These are phyloP conservation scores for Tylopilus intermedius DNA, from an alignment of 768 basidiomycete species.

Conservation along the genomic window DNA sequence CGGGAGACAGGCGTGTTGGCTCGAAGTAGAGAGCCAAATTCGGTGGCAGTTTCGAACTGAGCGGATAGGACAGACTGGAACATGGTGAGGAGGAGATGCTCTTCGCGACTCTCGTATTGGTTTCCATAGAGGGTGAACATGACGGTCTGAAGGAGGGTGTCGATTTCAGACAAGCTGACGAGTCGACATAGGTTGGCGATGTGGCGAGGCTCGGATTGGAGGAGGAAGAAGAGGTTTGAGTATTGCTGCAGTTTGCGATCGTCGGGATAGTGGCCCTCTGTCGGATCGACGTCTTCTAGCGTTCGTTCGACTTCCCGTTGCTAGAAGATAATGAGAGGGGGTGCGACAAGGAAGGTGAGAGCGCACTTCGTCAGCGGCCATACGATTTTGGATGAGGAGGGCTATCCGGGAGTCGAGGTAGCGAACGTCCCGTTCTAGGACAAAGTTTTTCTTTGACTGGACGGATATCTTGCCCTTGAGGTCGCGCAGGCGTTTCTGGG, in stretches of 20 bases:
- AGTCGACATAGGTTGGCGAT: constrained; percentile 94
- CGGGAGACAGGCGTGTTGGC: constrained; percentile 99
- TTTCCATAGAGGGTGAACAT: constrained; percentile 99
- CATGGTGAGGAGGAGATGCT: constrained; percentile 97
- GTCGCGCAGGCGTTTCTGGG: constrained; percentile 94
- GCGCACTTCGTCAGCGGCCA: constrained; percentile 90
- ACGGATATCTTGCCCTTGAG: constrained; percentile 96
- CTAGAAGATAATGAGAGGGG: constrained; percentile 36
- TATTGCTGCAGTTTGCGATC: constrained; percentile 94
- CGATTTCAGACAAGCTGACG: constrained; percentile 94
- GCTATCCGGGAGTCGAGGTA: constrained; percentile 98
- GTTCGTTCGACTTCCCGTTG: constrained; percentile 95
- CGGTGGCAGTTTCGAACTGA: constrained; percentile 98
- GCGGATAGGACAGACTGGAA: constrained; percentile 98
- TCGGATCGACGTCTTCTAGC: constrained; percentile 91
- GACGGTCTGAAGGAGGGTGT: constrained; percentile 97
- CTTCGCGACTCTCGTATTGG: constrained; percentile 97
- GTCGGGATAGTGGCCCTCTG: constrained; percentile 89
- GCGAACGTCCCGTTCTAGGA: constrained; percentile 95
- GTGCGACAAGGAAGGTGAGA: not conserved
- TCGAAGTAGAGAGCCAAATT: constrained; percentile 96
- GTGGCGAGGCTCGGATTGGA: constrained; percentile 96
- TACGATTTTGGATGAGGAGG: constrained; percentile 94
- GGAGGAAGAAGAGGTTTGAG: constrained; percentile 96
- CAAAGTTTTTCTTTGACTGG: constrained; percentile 99